Evolutionary conservation across 805 yeast species (phyloP).

Genomic region (Wickerhamiella domercqiae): DNA sequence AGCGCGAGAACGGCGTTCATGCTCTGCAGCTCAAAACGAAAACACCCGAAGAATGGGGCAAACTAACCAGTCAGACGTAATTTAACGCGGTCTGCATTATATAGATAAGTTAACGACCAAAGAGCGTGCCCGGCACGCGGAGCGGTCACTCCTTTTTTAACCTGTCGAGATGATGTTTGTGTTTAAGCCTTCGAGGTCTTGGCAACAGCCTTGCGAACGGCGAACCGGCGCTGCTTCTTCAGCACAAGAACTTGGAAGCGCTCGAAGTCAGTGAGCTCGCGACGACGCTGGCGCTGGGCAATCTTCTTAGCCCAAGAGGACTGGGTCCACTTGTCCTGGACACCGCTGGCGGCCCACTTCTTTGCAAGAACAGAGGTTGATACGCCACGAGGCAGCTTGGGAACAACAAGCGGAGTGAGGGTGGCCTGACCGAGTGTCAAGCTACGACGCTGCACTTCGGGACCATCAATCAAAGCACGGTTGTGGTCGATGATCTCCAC

Average conservation of each 20-base stretch:
- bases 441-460: slow-evolving; percentile 89
- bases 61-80: slow-evolving; percentile 23
- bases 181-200: slow-evolving; percentile 71
- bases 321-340: slow-evolving; percentile 80
- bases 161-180: too few relatives aligned
- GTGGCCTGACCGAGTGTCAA: slow-evolving; percentile 73
- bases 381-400: slow-evolving; percentile 86
- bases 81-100: too few relatives aligned
- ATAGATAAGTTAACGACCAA: too few relatives aligned
- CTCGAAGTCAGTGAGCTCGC: slow-evolving; percentile 89
- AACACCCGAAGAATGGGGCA: slow-evolving; percentile 39
- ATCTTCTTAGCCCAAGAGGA: slow-evolving; percentile 97
- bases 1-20: slow-evolving; percentile 52
- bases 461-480: slow-evolving; percentile 97
- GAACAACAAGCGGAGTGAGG: slow-evolving; percentile 81
- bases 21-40: slow-evolving; percentile 77
- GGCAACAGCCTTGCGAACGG: slow-evolving; percentile 91
- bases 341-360: slow-evolving; percentile 86
- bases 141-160: too few relatives aligned
- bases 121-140: too few relatives aligned
- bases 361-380: slow-evolving; percentile 71
- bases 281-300: slow-evolving; percentile 87
- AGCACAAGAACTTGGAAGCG: slow-evolving; percentile 98
- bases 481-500: slow-evolving; percentile 99
- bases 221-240: slow-evolving; percentile 93